Conservation (phyloP, 2,329 filamentous ascomycete genomes). For the Pseudovirgaria hyperparasitica region DNA sequence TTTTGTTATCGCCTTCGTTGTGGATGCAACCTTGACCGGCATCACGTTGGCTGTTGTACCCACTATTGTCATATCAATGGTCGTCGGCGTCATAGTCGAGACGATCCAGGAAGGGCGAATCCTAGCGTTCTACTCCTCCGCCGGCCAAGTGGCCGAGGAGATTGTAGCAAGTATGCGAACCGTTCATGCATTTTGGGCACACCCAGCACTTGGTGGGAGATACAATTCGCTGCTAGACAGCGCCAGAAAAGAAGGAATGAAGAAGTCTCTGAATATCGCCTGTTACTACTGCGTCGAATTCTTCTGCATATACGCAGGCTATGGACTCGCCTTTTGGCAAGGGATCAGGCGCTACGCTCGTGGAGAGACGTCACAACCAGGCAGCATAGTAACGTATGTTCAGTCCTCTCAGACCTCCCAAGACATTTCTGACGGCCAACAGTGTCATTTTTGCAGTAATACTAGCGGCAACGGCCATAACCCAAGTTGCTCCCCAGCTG, state of each 20-base stretch:
- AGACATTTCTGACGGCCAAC: not conserved
- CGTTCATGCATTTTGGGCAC: conserved; percentile 36
- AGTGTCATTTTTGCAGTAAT: conserved; percentile 23
- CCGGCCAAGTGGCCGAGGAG: conserved; percentile 36
- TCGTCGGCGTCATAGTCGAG: conserved; percentile 19
- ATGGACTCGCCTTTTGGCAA: conserved; percentile 25
- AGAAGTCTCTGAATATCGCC: conserved; percentile 31
- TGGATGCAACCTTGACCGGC: conserved; percentile 32
- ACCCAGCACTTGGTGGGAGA: conserved; percentile 27
- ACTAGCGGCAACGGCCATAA: conserved; percentile 10
- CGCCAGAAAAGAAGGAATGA: conserved; percentile 32
- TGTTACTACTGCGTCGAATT: conserved; percentile 30
- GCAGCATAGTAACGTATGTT: conserved; percentile 20
- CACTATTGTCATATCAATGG: conserved; percentile 22
- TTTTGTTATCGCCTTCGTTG: conserved; percentile 22
- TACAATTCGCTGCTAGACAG: conserved; percentile 31
- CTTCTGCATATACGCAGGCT: conserved; percentile 29
- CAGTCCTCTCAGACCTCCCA: conserved; percentile 6
- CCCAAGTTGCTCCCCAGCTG: conserved; percentile 5
- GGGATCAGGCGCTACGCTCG: conserved; percentile 19
- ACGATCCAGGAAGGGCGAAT: conserved; percentile 23
- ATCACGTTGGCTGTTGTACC: conserved; percentile 37
- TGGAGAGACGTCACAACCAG: conserved; percentile 17
- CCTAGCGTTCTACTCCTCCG: conserved; percentile 30
- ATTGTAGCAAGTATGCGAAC: conserved; percentile 37